Base-by-base conservation (phyloP, 2,329 filamentous ascomycete species). In the Rosellinia necatrix region DNA sequence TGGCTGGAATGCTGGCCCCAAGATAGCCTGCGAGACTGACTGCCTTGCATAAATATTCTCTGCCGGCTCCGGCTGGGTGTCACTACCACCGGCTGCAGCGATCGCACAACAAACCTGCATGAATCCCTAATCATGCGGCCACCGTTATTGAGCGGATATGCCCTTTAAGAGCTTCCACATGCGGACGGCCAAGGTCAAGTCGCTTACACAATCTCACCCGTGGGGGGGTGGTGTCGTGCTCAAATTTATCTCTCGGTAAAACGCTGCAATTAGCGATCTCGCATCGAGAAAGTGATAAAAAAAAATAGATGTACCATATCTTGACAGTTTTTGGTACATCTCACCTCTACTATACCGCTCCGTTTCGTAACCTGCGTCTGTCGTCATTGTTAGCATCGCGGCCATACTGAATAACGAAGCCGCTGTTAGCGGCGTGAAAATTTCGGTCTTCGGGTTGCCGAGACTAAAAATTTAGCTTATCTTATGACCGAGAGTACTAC, bases 51-150 rank as follows among this genome's bases (percentile, higher is more conserved):
- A n/a, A 30, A 38, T 17, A 9, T 27, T 30, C 17, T 38, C 42
- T 53, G 27, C 25, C 30, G 25, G 38, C 25, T 22, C 54, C 38
- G 43, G 46, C 38, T 30, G 27, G 27, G 46, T 24, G 46, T 42
- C 41, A 51, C 41, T 25, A 37, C 22, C 15, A 22, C 34, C 27
- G 30, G 25, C 22, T 47, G 37, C 35, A 41, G 52, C 48, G 51
- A 59, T 55, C 50, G 47, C 56, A 38, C 48, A 15, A 51, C 37
- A 21, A 41, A 51, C 53, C 19, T 49, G 57, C 57, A 59, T 59
- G 34, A 41, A 46, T 47, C 15, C 25, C 42, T 37, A 44, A 49
- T 43, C 40, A 40, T 27, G 43, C 13, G 24, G 37, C 12, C 46
- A 10, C 19, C 5, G n/a, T 38, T 41, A 12, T 13, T 13, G n/a